phyloP scores from a whole-genome alignment of 1,139 yeast species.

The Yamadazyma conglobata region DNA sequence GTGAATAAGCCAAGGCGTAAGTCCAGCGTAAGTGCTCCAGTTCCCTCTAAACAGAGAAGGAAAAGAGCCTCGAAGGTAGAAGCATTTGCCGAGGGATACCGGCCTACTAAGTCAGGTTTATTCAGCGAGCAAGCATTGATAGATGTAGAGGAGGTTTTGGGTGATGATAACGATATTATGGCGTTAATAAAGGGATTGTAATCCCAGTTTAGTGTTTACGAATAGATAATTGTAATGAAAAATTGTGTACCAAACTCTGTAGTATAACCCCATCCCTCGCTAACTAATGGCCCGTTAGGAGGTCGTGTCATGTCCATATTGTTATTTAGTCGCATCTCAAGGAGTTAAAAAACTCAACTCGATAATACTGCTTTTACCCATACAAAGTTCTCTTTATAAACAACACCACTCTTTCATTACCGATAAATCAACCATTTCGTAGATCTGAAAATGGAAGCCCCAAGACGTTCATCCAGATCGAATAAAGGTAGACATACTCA shows the following conservation, averaged over 20 bases:
- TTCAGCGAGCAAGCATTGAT: conserved; percentile 70
- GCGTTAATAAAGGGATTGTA: conserved; percentile 43
- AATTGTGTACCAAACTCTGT: too few relatives aligned
- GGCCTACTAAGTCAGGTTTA: conserved; percentile 71
- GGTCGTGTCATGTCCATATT: too few relatives aligned
- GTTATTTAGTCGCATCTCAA: too few relatives aligned
- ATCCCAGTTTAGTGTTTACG: background rate
- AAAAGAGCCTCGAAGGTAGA: conserved; percentile 66
- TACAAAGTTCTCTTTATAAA: too few relatives aligned
- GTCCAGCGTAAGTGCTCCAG: conserved; percentile 10
- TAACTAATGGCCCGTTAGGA: too few relatives aligned
- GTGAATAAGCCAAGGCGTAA: conserved; percentile 10
- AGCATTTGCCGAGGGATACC: conserved; percentile 70
- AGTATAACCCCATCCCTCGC: too few relatives aligned
- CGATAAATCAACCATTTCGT: too few relatives aligned
- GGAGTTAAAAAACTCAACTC: too few relatives aligned
- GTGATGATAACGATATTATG: conserved; percentile 46
- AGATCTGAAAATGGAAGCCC: conserved; percentile 3
- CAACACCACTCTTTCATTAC: too few relatives aligned
- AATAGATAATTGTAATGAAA: too few relatives aligned
- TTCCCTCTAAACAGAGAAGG: conserved; percentile 28
- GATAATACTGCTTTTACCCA: too few relatives aligned
- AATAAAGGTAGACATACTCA: conserved; percentile 41
- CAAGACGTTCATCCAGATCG: conserved; percentile 36
- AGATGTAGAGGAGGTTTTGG: conserved; percentile 62